Percentiles rank a stretch among this genome's conserved stretches.
phyloP scores from a whole-genome alignment of 1,284 basidiomycete genomes.

The Rhodotorula sp. region DNA sequence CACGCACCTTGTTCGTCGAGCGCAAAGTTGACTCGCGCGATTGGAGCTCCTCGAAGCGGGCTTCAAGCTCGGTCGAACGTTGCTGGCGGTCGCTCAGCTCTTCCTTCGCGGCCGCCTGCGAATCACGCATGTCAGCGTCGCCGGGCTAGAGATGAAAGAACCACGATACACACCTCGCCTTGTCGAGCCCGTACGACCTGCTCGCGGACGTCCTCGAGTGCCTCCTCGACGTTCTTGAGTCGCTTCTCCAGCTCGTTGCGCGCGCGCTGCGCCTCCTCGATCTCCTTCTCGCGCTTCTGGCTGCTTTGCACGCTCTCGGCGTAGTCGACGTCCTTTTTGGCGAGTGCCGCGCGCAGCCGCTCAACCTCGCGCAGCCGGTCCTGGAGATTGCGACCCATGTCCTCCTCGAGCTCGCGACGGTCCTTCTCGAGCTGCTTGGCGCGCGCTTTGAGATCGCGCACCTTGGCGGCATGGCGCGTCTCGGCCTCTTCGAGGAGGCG shows the following conservation, averaged over 20 bases:
- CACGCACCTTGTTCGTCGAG: slow-evolving; percentile 68
- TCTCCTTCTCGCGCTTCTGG: slow-evolving; percentile 58
- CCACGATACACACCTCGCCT: slow-evolving; percentile 50
- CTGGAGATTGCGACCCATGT: slow-evolving; percentile 73
- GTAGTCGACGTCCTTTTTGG: slow-evolving; percentile 57
- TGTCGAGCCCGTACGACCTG: slow-evolving; percentile 50
- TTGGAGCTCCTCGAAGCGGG: slow-evolving; percentile 62
- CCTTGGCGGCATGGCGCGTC: slow-evolving; percentile 69
- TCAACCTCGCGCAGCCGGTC: slow-evolving; percentile 77
- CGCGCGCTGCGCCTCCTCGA: slow-evolving; percentile 60
- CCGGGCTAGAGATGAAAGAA: too few relatives aligned
- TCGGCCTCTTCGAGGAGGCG: slow-evolving; percentile 75
- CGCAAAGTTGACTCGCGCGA: slow-evolving; percentile 66
- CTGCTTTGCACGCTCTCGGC: slow-evolving; percentile 56
- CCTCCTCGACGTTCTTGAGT: slow-evolving; percentile 53
- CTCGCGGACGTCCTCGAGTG: slow-evolving; percentile 54
- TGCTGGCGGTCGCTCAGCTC: slow-evolving; percentile 50
- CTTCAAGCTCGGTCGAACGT: slow-evolving; percentile 49
- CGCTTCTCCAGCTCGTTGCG: slow-evolving; percentile 52
- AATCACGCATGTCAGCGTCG: neutral
- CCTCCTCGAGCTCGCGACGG: slow-evolving; percentile 69
- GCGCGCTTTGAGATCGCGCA: slow-evolving; percentile 64
- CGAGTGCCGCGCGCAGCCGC: slow-evolving; percentile 63
- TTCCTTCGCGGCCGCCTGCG: slow-evolving; percentile 51
- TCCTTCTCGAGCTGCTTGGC: slow-evolving; percentile 66